Conservation (phyloP, 2,329 filamentous ascomycete species). For the Talaromyces sp. region DNA sequence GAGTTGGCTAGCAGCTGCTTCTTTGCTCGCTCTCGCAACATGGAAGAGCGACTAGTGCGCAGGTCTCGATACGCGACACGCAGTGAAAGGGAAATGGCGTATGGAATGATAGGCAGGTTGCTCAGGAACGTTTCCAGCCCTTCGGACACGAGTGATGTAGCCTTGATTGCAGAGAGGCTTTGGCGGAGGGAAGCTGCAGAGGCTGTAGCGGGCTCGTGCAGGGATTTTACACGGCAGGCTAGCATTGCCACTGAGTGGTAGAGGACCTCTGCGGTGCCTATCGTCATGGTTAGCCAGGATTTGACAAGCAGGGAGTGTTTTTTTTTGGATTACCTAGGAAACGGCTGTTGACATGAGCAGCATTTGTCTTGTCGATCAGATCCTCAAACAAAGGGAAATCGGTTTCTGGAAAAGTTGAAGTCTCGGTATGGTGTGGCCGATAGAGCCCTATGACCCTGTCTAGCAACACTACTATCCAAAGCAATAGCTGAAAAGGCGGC, state of each 20-base stretch:
- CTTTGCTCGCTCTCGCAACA: conserved; percentile 44
- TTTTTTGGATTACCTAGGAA: conserved; percentile 12
- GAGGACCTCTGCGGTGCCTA: conserved; percentile 57
- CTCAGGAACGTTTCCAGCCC: conserved; percentile 46
- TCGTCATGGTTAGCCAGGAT: not conserved
- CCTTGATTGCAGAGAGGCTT: conserved; percentile 55
- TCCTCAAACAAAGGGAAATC: conserved; percentile 27
- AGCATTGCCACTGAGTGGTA: conserved; percentile 63
- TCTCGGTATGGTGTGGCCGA: conserved; percentile 40
- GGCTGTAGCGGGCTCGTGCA: conserved; percentile 20
- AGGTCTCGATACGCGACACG: conserved; percentile 62
- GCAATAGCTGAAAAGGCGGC: conserved; percentile 54
- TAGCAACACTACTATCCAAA: conserved; percentile 52
- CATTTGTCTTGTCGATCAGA: conserved; percentile 17
- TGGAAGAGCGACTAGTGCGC: conserved; percentile 56
- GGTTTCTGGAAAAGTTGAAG: conserved; percentile 28
- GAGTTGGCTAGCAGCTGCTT: not conserved
- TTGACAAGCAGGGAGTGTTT: too few species aligned
- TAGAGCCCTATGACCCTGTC: conserved; percentile 60
- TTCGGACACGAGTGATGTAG: conserved; percentile 51
- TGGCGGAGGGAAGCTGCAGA: conserved; percentile 53
- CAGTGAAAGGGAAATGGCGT: conserved; percentile 57
- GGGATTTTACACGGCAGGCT: conserved; percentile 47
- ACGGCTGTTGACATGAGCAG: conserved; percentile 20
- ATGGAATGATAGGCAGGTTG: conserved; percentile 57